These are phyloP conservation scores for Dryadomyces quercivorus DNA, from an alignment of 2,329 filamentous ascomycete species.

Conservation along the genomic window DNA sequence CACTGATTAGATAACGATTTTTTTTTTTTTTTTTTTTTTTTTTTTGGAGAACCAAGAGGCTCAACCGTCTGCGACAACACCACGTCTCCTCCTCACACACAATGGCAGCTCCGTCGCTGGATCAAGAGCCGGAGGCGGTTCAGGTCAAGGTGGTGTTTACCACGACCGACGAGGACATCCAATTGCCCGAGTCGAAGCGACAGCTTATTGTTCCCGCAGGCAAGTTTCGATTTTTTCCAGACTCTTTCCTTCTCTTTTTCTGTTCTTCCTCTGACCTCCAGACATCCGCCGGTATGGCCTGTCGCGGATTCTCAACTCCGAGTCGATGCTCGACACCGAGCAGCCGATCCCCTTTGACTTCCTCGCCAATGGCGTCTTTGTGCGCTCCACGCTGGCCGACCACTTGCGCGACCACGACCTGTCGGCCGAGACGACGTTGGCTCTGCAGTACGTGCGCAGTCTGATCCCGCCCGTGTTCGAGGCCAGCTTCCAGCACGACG, in stretches of 20 bases:
- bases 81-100: neutral
- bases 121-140: slow-evolving; percentile 19
- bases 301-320: slow-evolving; percentile 58
- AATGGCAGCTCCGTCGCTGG: neutral
- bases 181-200: slow-evolving; percentile 49
- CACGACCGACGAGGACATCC: slow-evolving; percentile 47
- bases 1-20: slow-evolving; percentile 1
- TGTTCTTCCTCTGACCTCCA: slow-evolving; percentile 14
- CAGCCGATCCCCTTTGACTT: slow-evolving; percentile 79
- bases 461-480: slow-evolving; percentile 81
- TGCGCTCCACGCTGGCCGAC: slow-evolving; percentile 80
- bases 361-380: slow-evolving; percentile 84
- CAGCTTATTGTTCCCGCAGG: slow-evolving; percentile 52
- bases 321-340: slow-evolving; percentile 57
- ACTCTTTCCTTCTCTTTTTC: slow-evolving; percentile 7
- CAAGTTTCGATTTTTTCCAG: slow-evolving; percentile 17
- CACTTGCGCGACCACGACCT: slow-evolving; percentile 79
- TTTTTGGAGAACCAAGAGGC: neutral
- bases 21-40: slow-evolving; percentile 1
- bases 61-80: neutral
- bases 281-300: slow-evolving; percentile 60
- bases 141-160: slow-evolving; percentile 59
- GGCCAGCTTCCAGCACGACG: slow-evolving; percentile 90
- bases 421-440: slow-evolving; percentile 75
- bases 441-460: slow-evolving; percentile 86